Evolutionary conservation across 192 early-diverging fungal genomes (phyloP).

Genomic region (Thamnidium elegans): DNA sequence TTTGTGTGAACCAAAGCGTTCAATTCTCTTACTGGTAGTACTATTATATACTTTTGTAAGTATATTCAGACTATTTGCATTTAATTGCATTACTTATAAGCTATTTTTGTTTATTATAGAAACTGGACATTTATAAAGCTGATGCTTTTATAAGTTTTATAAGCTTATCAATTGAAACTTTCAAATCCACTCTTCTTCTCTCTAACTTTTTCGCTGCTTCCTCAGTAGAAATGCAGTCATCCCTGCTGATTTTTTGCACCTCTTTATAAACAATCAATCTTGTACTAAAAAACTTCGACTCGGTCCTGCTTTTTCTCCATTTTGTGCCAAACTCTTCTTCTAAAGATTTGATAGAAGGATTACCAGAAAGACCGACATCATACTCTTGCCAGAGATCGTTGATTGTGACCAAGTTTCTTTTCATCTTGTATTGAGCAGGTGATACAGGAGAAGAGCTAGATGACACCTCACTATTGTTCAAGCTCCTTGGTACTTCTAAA

Average conservation of each 20-base stretch:
- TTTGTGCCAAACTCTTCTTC: neutral
- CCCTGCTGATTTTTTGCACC: neutral
- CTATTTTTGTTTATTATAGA: too few relatives aligned
- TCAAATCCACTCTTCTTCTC: neutral
- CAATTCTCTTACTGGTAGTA: too few relatives aligned
- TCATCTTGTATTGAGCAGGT: neutral
- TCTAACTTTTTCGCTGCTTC: neutral
- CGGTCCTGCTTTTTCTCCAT: neutral
- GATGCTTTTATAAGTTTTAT: too few relatives aligned
- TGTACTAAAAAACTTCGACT: neutral
- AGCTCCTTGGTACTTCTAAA: too few relatives aligned
- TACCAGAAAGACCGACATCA: neutral
- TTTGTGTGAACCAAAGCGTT: too few relatives aligned
- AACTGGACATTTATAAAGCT: too few relatives aligned
- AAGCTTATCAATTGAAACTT: neutral
- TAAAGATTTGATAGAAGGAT: neutral
- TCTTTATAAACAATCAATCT: neutral
- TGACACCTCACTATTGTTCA: too few relatives aligned
- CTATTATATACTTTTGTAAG: too few relatives aligned
- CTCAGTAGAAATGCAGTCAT: neutral
- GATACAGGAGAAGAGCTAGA: too few relatives aligned
- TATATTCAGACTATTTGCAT: too few relatives aligned
- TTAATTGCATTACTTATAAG: too few relatives aligned
- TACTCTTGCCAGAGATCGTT: neutral
- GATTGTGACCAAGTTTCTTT: neutral